Evolutionary conservation across 2,329 filamentous ascomycete species (phyloP).

Genomic region (Xylariaceae sp.): DNA sequence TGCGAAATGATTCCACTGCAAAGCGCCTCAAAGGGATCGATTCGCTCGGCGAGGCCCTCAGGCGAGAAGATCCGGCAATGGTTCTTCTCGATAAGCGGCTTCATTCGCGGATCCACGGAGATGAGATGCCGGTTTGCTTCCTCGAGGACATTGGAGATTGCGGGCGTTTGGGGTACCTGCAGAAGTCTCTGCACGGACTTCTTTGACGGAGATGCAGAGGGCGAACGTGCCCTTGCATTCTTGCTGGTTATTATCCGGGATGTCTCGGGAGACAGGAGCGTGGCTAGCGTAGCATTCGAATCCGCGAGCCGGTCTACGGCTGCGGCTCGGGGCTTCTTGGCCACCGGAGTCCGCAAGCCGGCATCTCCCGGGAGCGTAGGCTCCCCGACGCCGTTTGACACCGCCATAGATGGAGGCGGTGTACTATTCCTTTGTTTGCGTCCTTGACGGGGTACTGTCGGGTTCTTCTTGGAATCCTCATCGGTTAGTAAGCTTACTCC

Average conservation of each 20-base stretch:
- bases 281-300: constrained; percentile 62
- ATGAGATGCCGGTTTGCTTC: constrained; percentile 72
- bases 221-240: constrained; percentile 33
- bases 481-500: not conserved
- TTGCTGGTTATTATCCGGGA: constrained; percentile 56
- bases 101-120: constrained; percentile 65
- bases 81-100: constrained; percentile 65
- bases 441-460: constrained; percentile 31
- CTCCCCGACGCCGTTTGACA: constrained; percentile 40
- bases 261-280: constrained; percentile 65
- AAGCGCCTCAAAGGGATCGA: constrained; percentile 84
- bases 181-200: constrained; percentile 27
- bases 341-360: constrained; percentile 24
- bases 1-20: constrained; percentile 89
- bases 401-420: constrained; percentile 42
- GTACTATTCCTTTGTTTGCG: constrained; percentile 23
- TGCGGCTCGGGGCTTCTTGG: constrained; percentile 39
- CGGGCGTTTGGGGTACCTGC: constrained; percentile 39
- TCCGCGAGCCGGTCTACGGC: constrained; percentile 53
- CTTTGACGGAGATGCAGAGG: constrained; percentile 42
- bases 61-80: constrained; percentile 75
- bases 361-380: constrained; percentile 20
- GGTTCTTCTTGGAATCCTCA: constrained; percentile 16
- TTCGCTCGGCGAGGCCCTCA: constrained; percentile 72
- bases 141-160: constrained; percentile 67